Evolutionary conservation across 2,329 filamentous ascomycete genomes (phyloP), one percentile per base, ranked within the genome.

Genomic region (Boeremia exigua): DNA sequence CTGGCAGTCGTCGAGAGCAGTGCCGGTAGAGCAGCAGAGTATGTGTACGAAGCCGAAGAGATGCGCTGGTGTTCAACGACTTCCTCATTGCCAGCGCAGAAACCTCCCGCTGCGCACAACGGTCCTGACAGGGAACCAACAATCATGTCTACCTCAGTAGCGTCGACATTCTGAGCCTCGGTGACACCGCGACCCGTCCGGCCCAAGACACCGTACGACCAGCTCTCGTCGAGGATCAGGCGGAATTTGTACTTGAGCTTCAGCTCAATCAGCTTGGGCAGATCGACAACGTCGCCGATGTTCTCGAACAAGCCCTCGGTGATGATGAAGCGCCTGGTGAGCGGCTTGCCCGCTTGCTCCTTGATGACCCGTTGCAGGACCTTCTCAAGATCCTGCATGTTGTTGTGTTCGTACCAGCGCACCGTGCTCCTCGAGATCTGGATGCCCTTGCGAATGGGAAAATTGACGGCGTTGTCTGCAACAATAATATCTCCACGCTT

Each of bases 181-280:
- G 95, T 98, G 34, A 98, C 82, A 56, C 95, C 95, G 48, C 92
- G 88, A 17, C 95, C 96, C 25, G 92, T 96, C 59, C 92, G 86
- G 43, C 95, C 95, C 5, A 99, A 84, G 15, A 98, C 90, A 57
- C 94, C 96, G 73, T 98, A 99, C 1, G 93, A 97, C 89, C 91
- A 96, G 1, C 93, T 96, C 80, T 99, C 95, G 75, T 99, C 95
- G 33, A 99, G 87, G 63, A 98, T 96, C 53, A 99, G 86, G 68
- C 95, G 92, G 81, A 98, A 99, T 80, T 97, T 99, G 84, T 98
- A 97, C 75, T 90, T 91, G 65, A 93, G 87, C 78, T 97, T 97
- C 65, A 99, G 83, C 74, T 96, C 94, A 61, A 98, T 83, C 67
- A 99, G 85, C 72, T 88, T 93, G 2, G 93, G 94, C 59, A 99